Base-by-base conservation (phyloP, 2,329 filamentous ascomycete species). In the Endocalyx cinctus region DNA sequence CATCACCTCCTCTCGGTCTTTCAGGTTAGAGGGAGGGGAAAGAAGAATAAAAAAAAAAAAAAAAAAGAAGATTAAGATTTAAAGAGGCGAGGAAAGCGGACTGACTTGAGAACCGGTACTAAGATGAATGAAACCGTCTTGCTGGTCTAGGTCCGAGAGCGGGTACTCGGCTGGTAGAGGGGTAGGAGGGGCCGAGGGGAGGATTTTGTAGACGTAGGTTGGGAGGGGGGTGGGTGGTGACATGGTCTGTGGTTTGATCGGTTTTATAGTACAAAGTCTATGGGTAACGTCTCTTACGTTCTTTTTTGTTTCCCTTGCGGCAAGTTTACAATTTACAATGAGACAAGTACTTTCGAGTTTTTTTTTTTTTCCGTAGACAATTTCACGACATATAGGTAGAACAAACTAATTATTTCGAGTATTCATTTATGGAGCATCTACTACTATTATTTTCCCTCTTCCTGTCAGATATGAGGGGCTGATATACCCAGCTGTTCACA, bases 111-210 rank as follows among this genome's bases (percentile, higher is more conserved):
- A 57, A 2, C 69, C 64, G 0, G 70, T 74, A 50, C 76, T 80
- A 12, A 82, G 54, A 45, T 82, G 77, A 19, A 82, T 62, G 55
- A 77, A 82, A 30, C 76, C 76, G 49, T 81, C 77, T 22, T 71
- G 66, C 42, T 58, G 55, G 54, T 82, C 77, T 27, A 80, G 69
- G 20, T 73, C 69, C 10, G 77, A 81, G 39, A 75, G 63, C 11
- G 77, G 75, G 33, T 75, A 72, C 37, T 63, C 57, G 2, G 60
- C 52, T 4, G 77, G 77, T 22, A 80, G 60, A 2, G 74, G 72
- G 15, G 64, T 58, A 6, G 68, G 67, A 18, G 77, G 75, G 16
- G 68, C 63, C 15, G 56, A 45, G 17, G 74, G 69, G 23, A 77
- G 57, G 49, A 82, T 81, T 48, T 82, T 81, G 66, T 80, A 81